Evolutionary conservation across 345 rosid species (phyloP).

Genomic region (Hypericum androsaemum): DNA sequence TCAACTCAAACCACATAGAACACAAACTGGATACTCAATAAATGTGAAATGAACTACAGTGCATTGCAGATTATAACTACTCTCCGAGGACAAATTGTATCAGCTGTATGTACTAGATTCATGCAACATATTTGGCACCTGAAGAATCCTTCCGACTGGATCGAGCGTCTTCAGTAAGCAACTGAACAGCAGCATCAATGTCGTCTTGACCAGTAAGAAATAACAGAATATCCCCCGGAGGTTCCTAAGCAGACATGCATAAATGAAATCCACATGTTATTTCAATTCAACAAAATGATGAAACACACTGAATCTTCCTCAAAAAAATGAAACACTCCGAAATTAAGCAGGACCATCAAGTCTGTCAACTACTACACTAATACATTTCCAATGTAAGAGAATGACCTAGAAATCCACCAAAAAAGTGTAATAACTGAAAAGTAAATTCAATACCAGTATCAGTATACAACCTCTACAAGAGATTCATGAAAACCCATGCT

Average conservation of each 20-base stretch:
- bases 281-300: too few species aligned
- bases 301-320: too few species aligned
- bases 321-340: too few species aligned
- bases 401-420: too few species aligned
- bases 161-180: slow-evolving; percentile 69
- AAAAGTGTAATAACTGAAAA: too few species aligned
- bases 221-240: slow-evolving; percentile 78
- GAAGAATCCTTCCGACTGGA: slow-evolving; percentile 45
- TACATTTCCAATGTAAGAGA: too few species aligned
- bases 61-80: slow-evolving; percentile 4
- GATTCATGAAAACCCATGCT: too few species aligned
- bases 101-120: slow-evolving; percentile 7
- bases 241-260: slow-evolving; percentile 38
- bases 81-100: slow-evolving; percentile 1
- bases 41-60: background rate
- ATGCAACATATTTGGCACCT: slow-evolving; percentile 30
- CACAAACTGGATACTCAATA: background rate
- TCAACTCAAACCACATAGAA: background rate
- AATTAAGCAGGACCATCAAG: too few species aligned
- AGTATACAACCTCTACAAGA: too few species aligned
- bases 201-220: slow-evolving; percentile 98
- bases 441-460: too few species aligned
- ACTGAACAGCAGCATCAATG: slow-evolving; percentile 58
- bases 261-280: background rate
- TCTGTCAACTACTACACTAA: too few species aligned